Evolutionary conservation across 1,284 basidiomycete genomes (phyloP).

Genomic region (Amylostereum chailletii): DNA sequence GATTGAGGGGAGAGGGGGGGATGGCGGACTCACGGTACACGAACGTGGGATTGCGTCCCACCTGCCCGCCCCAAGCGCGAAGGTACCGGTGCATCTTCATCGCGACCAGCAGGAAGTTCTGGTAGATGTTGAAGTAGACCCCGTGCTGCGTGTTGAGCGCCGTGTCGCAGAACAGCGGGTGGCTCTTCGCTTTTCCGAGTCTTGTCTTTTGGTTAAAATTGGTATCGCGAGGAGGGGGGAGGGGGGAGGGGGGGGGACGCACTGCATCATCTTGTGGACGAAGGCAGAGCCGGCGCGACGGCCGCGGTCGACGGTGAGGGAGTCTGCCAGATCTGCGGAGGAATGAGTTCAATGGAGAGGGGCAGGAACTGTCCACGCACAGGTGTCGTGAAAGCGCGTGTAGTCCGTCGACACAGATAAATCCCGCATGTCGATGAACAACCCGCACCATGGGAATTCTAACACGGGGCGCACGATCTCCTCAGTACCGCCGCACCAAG

Average conservation of each 20-base stretch:
- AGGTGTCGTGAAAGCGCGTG: slow-evolving; percentile 47
- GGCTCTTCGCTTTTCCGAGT: slow-evolving; percentile 56
- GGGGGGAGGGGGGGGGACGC: slow-evolving; percentile 15
- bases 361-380: slow-evolving; percentile 32
- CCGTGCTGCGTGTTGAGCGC: slow-evolving; percentile 55
- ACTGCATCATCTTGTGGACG: slow-evolving; percentile 64
- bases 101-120: slow-evolving; percentile 78
- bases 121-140: slow-evolving; percentile 78
- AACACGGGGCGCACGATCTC: not conserved
- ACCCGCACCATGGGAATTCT: slow-evolving; percentile 92
- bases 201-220: slow-evolving; percentile 24
- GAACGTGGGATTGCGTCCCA: slow-evolving; percentile 36
- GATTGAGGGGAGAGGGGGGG: not conserved
- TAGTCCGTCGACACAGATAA: slow-evolving; percentile 76
- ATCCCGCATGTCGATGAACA: slow-evolving; percentile 64
- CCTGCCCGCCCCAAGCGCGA: slow-evolving; percentile 42
- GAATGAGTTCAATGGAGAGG: not conserved
- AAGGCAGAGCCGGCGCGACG: slow-evolving; percentile 52
- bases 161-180: slow-evolving; percentile 74
- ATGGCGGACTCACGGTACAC: slow-evolving; percentile 39
- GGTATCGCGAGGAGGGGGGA: not conserved
- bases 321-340: slow-evolving; percentile 43
- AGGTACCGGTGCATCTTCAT: slow-evolving; percentile 88
- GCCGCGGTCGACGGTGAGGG: slow-evolving; percentile 58
- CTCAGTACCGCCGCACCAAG: not conserved